These are phyloP conservation scores for Capillidium rhysosporum DNA, from an alignment of 371 early-diverging fungal genomes.

Conservation along the genomic window DNA sequence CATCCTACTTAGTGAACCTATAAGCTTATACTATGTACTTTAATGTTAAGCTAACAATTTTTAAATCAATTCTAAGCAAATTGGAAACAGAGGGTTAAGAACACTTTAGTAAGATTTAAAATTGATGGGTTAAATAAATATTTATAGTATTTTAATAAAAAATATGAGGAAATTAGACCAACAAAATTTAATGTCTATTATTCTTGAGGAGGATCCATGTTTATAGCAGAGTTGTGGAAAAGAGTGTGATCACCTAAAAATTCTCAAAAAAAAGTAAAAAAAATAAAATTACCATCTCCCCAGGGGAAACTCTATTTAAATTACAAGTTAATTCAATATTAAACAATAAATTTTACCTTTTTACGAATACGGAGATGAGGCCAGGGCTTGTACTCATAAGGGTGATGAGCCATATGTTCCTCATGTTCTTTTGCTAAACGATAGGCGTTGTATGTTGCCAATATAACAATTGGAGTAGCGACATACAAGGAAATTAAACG, in stretches of 20 bases:
- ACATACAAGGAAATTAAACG: constrained; percentile 18
- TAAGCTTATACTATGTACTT: too few relatives aligned
- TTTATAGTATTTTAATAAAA: too few relatives aligned
- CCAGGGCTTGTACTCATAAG: constrained; percentile 15
- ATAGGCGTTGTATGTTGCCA: constrained; percentile 18
- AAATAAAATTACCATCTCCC: constrained; percentile 1
- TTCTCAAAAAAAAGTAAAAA: background rate
- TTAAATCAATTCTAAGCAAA: too few relatives aligned
- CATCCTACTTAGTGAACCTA: too few relatives aligned
- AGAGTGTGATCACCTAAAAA: constrained; percentile 17
- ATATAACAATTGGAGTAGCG: constrained; percentile 13
- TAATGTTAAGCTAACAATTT: too few relatives aligned
- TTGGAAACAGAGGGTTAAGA: too few relatives aligned
- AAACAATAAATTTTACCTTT: background rate
- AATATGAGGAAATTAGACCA: too few relatives aligned
- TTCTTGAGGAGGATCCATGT: constrained; percentile 3
- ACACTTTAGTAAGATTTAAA: too few relatives aligned
- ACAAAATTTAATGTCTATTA: background rate
- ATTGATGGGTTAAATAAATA: too few relatives aligned
- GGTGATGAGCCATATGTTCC: constrained; percentile 18
- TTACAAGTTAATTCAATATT: background rate
- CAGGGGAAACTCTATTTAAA: constrained; percentile 14
- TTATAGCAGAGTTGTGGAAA: constrained; percentile 18
- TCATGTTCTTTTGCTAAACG: constrained; percentile 15
- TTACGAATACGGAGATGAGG: constrained; percentile 15